phyloP scores from a whole-genome alignment of 768 basidiomycete species.

The Termitomyces bulborhizus region DNA sequence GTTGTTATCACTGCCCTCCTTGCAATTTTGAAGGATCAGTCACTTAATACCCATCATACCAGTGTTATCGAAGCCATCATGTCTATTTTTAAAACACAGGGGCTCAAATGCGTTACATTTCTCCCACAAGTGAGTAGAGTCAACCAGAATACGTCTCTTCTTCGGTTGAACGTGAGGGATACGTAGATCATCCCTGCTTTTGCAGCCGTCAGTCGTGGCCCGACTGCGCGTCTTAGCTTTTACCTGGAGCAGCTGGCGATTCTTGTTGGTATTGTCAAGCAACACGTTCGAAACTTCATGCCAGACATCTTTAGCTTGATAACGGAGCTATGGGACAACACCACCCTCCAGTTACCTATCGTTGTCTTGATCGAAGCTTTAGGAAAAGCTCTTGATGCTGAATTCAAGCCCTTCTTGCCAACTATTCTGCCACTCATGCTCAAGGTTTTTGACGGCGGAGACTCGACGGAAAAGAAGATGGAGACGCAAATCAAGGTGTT shows the following conservation, averaged over 20 bases:
- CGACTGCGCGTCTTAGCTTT: slow-evolving; percentile 78
- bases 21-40: slow-evolving; percentile 82
- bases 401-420: slow-evolving; percentile 95
- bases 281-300: slow-evolving; percentile 91
- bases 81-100: slow-evolving; percentile 98
- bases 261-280: slow-evolving; percentile 93
- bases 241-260: slow-evolving; percentile 95
- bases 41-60: slow-evolving; percentile 81
- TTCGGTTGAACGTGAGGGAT: background rate
- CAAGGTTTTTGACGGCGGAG: slow-evolving; percentile 80
- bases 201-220: slow-evolving; percentile 76
- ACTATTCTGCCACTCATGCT: slow-evolving; percentile 84
- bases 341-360: slow-evolving; percentile 80
- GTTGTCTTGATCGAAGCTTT: slow-evolving; percentile 90
- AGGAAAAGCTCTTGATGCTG: slow-evolving; percentile 90
- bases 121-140: slow-evolving; percentile 67
- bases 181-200: slow-evolving; percentile 90
- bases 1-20: slow-evolving; percentile 89
- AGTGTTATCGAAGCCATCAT: slow-evolving; percentile 96
- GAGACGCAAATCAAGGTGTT: slow-evolving; percentile 85
- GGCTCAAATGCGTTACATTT: slow-evolving; percentile 92
- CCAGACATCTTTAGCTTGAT: slow-evolving; percentile 80
- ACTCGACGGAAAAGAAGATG: slow-evolving; percentile 72
- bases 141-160: background rate
- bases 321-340: slow-evolving; percentile 86